Base-by-base conservation (phyloP, 257 asterid species). In the Gardenia jasminoides region DNA sequence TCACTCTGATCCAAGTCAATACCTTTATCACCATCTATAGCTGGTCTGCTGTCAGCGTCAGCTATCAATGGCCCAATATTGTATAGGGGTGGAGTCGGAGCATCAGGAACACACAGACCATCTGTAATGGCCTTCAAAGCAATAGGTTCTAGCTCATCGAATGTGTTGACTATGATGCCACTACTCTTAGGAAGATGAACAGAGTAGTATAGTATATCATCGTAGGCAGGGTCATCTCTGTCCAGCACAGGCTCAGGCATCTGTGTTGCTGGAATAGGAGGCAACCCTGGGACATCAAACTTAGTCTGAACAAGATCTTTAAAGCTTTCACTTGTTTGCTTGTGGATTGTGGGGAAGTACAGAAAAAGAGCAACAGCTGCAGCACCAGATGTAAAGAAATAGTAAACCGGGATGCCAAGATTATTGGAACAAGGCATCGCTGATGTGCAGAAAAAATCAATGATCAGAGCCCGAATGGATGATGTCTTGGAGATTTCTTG, bases 1-100 rank as follows among this genome's bases (percentile, higher is more conserved):
- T 71, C 75, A 12, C 48, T 71, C 61, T 46, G 61, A 26, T n/a
- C 0, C 3, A 22, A 16, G 75, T 47, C 70, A 81, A 61, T 4
- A 78, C 80, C 62, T 72, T 85, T 67, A 4, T 54, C 70, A 83
- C 87, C 44, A 84, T 79, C 1, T 84, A 84, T 83, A 81, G 81
- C 13, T 76, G 44, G 77, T 78, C 76, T 26, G 76, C 15, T 20
- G 22, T 64, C 68, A 62, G n/a, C 6, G n/a, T 7, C 47, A 41
- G 78, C 78, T 3, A 79, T 62, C 39, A 79, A 72, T 24, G 82
- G 82, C 56, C 82, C 82, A 10, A 79, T 72, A 19, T 52, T 58
- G 44, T 72, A 64, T 24, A 79, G 7, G 4, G 79, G 79, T 0
- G 82, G 82, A 62, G 68, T 73, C 0, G 48, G 36, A 3, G 56